phyloP scores from a whole-genome alignment of 345 rosid species.

The Citrus mangshanensis region DNA sequence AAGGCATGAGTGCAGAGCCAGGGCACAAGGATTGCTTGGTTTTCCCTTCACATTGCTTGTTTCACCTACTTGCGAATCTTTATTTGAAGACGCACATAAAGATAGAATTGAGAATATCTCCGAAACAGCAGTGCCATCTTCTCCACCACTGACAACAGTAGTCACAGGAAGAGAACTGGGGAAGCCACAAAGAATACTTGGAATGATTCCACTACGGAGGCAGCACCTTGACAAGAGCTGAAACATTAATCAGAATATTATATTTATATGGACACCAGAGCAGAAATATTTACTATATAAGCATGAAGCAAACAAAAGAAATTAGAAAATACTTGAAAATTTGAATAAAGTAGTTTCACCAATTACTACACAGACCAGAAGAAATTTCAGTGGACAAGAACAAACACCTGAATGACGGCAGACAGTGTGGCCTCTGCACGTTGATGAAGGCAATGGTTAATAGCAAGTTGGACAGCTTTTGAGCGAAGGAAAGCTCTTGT shows the following conservation, averaged over 20 bases:
- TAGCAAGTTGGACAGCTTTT: slow-evolving; percentile 73
- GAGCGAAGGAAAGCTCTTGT: slow-evolving; percentile 76
- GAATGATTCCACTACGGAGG: slow-evolving; percentile 68
- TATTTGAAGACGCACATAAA: slow-evolving; percentile 44
- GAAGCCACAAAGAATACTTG: slow-evolving; percentile 82
- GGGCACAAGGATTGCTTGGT: slow-evolving; percentile 47
- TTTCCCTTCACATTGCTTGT: slow-evolving; percentile 48
- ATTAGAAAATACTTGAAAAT: background rate
- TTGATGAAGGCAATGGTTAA: slow-evolving; percentile 79
- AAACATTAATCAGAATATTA: slow-evolving; percentile 24
- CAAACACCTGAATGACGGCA: slow-evolving; percentile 73
- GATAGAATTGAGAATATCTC: slow-evolving; percentile 77
- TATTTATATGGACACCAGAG: slow-evolving; percentile 5
- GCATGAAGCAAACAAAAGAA: slow-evolving; percentile 3
- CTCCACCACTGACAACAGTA: slow-evolving; percentile 90
- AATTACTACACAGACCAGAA: background rate
- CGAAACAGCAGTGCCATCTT: slow-evolving; percentile 82
- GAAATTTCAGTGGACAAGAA: slow-evolving; percentile 9
- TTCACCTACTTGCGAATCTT: slow-evolving; percentile 63
- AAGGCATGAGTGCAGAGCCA: slow-evolving; percentile 67
- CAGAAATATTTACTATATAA: background rate
- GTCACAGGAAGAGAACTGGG: slow-evolving; percentile 83
- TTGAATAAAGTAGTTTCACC: slow-evolving; percentile 7
- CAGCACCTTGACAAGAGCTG: slow-evolving; percentile 94
- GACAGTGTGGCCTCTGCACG: slow-evolving; percentile 57